phyloP scores from a whole-genome alignment of 2,329 filamentous ascomycete species.

The Xylaria multiplex region DNA sequence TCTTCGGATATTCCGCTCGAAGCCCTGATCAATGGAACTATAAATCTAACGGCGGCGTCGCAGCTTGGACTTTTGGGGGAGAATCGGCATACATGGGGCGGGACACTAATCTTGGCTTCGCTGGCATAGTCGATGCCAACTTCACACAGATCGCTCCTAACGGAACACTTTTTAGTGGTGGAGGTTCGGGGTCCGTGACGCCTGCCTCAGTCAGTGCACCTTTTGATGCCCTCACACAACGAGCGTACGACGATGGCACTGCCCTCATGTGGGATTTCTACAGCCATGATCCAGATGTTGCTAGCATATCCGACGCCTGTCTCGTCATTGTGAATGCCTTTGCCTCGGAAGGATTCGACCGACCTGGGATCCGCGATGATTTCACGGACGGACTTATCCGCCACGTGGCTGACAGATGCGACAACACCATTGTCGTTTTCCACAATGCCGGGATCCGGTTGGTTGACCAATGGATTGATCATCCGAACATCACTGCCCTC shows the following conservation, averaged over 20 bases:
- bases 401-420: constrained; percentile 67
- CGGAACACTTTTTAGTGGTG: constrained; percentile 58
- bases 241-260: constrained; percentile 65
- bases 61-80: constrained; percentile 54
- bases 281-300: constrained; percentile 59
- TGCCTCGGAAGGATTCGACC: constrained; percentile 76
- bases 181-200: constrained; percentile 60
- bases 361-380: constrained; percentile 71
- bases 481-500: constrained; percentile 71
- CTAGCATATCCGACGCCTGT: constrained; percentile 69
- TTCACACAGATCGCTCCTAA: constrained; percentile 58
- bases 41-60: constrained; percentile 51
- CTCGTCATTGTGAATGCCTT: constrained; percentile 74
- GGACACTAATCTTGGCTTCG: constrained; percentile 45
- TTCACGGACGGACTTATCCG: constrained; percentile 68
- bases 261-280: constrained; percentile 69
- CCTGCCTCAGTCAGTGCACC: constrained; percentile 62
- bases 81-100: constrained; percentile 51
- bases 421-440: constrained; percentile 71
- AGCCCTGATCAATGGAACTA: constrained; percentile 56
- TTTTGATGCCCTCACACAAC: constrained; percentile 63
- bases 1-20: constrained; percentile 71
- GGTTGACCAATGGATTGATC: constrained; percentile 69
- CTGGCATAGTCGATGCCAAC: constrained; percentile 46
- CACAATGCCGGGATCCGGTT: constrained; percentile 71